A percentile compares a stretch with the other conserved stretches of the same genome.
phyloP scores from a whole-genome alignment of 345 rosid genomes.

The Eucalyptus regnans region DNA sequence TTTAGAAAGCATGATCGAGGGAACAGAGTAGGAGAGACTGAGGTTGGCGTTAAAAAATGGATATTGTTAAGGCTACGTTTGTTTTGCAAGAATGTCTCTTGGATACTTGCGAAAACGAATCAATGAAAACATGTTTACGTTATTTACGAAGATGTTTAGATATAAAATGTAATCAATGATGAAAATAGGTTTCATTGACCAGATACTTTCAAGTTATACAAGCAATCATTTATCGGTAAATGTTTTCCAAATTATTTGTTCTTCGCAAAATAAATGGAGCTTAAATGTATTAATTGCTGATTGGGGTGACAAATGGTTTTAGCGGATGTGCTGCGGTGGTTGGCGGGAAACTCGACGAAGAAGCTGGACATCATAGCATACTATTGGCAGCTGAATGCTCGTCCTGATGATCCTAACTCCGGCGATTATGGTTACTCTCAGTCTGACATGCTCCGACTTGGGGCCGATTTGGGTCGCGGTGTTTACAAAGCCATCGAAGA shows the following conservation, averaged over 20 bases:
- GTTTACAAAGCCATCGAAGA: slow-evolving; percentile 51
- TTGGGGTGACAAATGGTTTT: background rate
- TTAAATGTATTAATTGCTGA: background rate
- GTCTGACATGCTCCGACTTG: slow-evolving; percentile 35
- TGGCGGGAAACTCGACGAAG: slow-evolving; percentile 57
- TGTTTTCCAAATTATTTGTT: too few relatives aligned
- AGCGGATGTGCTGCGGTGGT: slow-evolving; percentile 79
- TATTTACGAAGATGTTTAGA: too few relatives aligned
- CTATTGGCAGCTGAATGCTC: slow-evolving; percentile 70
- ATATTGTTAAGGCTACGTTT: background rate
- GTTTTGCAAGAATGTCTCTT: background rate
- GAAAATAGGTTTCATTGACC: too few relatives aligned
- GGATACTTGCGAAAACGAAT: too few relatives aligned
- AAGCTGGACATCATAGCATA: slow-evolving; percentile 73
- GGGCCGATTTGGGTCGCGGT: slow-evolving; percentile 41
- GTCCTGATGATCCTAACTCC: slow-evolving; percentile 55
- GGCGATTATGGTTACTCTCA: slow-evolving; percentile 76
- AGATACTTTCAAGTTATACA: too few relatives aligned
- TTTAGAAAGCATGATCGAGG: background rate
- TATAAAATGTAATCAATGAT: too few relatives aligned
- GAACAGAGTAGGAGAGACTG: background rate
- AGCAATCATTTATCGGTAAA: too few relatives aligned
- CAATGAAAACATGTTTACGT: too few relatives aligned
- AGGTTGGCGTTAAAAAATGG: background rate
- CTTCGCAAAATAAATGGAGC: background rate